A percentile compares a stretch with the other conserved stretches of the same genome.
phyloP scores from a whole-genome alignment of 2,329 filamentous ascomycete genomes.

The Fusarium sp. region DNA sequence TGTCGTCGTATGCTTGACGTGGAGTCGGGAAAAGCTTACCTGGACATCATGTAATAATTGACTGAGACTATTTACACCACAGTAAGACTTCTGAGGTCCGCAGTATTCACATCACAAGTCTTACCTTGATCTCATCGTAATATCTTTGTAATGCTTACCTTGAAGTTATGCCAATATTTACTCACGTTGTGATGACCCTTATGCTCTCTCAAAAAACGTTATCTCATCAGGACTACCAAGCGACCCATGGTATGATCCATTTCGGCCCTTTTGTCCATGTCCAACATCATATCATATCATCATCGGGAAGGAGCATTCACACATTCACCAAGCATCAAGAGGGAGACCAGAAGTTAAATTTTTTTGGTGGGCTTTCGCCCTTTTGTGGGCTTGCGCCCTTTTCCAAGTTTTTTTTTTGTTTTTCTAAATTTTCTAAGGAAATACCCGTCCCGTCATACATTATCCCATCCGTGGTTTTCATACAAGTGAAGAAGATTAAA shows the following conservation, averaged over 20 bases:
- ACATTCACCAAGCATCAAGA: not conserved
- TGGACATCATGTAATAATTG: not conserved
- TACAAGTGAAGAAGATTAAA: not conserved
- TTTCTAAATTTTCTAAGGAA: conserved; percentile 19
- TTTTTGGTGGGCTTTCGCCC: conserved; percentile 24
- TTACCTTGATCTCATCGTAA: not conserved
- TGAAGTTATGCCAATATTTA: not conserved
- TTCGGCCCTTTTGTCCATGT: not conserved
- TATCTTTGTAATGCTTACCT: not conserved
- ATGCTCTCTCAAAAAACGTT: not conserved
- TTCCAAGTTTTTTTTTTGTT: conserved; percentile 30
- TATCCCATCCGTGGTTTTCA: not conserved
- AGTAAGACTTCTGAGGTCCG: not conserved
- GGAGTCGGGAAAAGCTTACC: not conserved
- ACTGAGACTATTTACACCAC: not conserved
- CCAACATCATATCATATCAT: not conserved
- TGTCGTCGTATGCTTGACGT: not conserved
- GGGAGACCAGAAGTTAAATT: not conserved
- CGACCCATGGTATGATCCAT: not conserved
- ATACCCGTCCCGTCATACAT: not conserved
- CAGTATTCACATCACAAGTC: not conserved
- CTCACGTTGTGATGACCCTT: not conserved
- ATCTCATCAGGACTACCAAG: not conserved
- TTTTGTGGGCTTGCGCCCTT: conserved; percentile 26
- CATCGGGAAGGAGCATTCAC: not conserved